Percentiles rank a stretch among this genome's conserved stretches.
These are phyloP conservation scores for Stagonosporopsis tanaceti DNA, from an alignment of 2,329 filamentous ascomycete genomes.

Conservation along the genomic window DNA sequence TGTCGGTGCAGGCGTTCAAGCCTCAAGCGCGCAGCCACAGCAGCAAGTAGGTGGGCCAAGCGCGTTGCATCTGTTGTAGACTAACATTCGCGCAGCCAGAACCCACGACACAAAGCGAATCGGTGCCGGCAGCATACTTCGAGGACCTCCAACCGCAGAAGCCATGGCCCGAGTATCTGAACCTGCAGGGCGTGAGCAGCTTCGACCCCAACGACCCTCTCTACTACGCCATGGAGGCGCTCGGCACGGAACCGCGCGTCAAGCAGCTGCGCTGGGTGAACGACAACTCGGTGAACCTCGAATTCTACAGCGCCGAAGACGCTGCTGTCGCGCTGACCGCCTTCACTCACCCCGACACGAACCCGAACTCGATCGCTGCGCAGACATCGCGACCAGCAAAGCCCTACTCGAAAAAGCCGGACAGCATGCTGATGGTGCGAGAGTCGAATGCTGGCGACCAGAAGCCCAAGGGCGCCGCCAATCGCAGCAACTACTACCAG, in stretches of 20 bases:
- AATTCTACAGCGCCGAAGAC: conserved; percentile 69
- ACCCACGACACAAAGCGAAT: conserved; percentile 21
- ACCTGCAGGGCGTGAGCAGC: conserved; percentile 82
- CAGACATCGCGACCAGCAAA: conserved; percentile 70
- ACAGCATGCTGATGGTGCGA: conserved; percentile 74
- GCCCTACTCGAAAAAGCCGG: conserved; percentile 74
- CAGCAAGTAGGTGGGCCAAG: conserved; percentile 26
- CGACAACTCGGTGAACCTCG: conserved; percentile 85
- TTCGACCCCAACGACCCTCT: conserved; percentile 83
- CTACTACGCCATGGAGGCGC: conserved; percentile 75
- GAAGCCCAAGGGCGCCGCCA: conserved; percentile 80
- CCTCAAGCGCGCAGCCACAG: conserved; percentile 31
- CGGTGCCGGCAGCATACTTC: conserved; percentile 46
- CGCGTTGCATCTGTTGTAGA: conserved; percentile 8
- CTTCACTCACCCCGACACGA: conserved; percentile 60
- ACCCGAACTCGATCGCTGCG: conserved; percentile 57
- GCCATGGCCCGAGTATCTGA: conserved; percentile 70
- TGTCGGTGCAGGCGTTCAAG: conserved; percentile 31
- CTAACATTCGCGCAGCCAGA: conserved; percentile 12
- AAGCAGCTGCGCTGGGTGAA: conserved; percentile 87
- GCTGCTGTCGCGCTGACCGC: conserved; percentile 63
- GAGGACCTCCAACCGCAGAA: conserved; percentile 41
- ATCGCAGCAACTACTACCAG: conserved; percentile 89
- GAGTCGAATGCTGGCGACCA: conserved; percentile 77
- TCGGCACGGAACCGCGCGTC: conserved; percentile 62